These are phyloP conservation scores for Coniosporium apollinis DNA, from an alignment of 495 filamentous ascomycete species.

Conservation along the genomic window DNA sequence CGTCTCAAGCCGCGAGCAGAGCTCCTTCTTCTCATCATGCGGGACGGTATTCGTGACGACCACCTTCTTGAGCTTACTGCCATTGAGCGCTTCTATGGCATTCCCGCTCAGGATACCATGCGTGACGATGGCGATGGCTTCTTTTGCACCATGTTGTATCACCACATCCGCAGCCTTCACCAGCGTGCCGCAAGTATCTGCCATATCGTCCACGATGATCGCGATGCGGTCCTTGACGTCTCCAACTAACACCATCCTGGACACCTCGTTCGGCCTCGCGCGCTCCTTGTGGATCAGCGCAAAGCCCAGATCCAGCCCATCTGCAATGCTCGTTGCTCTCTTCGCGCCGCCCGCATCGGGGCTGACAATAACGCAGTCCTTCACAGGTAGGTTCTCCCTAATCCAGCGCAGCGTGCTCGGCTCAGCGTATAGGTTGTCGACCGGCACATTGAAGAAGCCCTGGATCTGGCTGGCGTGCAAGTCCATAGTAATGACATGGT, in stretches of 20 bases:
- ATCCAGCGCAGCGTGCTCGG: constrained; percentile 87
- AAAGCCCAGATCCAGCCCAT: constrained; percentile 84
- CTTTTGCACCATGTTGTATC: constrained; percentile 71
- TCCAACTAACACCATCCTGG: constrained; percentile 74
- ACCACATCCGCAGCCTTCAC: constrained; percentile 86
- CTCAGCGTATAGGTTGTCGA: constrained; percentile 94
- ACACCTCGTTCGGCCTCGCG: constrained; percentile 85
- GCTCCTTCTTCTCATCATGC: constrained; percentile 61
- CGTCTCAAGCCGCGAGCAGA: constrained; percentile 63
- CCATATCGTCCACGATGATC: constrained; percentile 61
- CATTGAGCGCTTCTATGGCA: constrained; percentile 80
- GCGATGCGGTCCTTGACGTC: constrained; percentile 43
- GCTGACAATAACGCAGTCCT: constrained; percentile 85
- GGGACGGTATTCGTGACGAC: constrained; percentile 98
- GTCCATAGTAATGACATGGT: constrained; percentile 34
- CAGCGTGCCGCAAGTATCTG: constrained; percentile 89
- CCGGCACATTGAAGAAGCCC: constrained; percentile 97
- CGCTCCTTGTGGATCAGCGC: constrained; percentile 99
- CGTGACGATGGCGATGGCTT: constrained; percentile 88
- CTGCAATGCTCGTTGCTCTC: constrained; percentile 89
- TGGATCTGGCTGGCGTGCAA: constrained; percentile 62
- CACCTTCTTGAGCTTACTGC: constrained; percentile 55
- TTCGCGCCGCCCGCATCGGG: constrained; percentile 96
- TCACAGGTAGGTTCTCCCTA: constrained; percentile 62
- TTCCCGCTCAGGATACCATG: constrained; percentile 89